phyloP scores from a whole-genome alignment of 2,329 filamentous ascomycete genomes.

The Hypoxylon sp. region DNA sequence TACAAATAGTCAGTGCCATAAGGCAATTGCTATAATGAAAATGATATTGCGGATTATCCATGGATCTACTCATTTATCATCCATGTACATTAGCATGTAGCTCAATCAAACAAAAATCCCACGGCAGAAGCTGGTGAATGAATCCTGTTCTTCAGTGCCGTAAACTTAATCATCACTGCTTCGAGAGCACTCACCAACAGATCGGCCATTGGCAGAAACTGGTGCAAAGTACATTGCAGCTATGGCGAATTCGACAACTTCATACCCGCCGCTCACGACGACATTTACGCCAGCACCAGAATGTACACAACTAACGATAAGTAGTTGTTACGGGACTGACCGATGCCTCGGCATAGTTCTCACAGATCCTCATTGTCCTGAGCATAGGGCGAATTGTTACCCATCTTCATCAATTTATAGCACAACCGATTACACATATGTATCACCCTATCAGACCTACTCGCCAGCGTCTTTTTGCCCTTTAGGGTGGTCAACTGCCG shows the following conservation, averaged over 20 bases:
- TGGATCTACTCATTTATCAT: not conserved
- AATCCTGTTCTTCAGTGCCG: not conserved
- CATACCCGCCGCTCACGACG: constrained; percentile 15
- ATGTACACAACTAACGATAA: constrained; percentile 17
- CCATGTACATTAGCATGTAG: not conserved
- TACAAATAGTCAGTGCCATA: not conserved
- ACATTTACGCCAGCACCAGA: constrained; percentile 20
- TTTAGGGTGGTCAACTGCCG: constrained; percentile 15
- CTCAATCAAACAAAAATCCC: not conserved
- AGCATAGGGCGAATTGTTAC: not conserved
- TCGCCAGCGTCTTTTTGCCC: constrained; percentile 19
- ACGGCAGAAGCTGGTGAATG: not conserved
- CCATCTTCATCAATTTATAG: constrained; percentile 10
- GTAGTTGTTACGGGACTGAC: constrained; percentile 6
- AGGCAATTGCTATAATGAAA: not conserved
- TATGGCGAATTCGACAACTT: constrained; percentile 1
- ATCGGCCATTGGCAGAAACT: not conserved
- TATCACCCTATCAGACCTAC: constrained; percentile 9
- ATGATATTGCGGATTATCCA: not conserved
- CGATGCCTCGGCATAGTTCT: constrained; percentile 6
- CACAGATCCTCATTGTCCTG: constrained; percentile 5
- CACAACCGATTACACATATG: not conserved
- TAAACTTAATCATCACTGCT: not conserved
- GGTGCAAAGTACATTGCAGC: not conserved
- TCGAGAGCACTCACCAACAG: not conserved